Evolutionary conservation across 1,284 basidiomycete genomes (phyloP), one percentile per base, ranked within the genome.

Genomic region (Apiotrichum porosum): DNA sequence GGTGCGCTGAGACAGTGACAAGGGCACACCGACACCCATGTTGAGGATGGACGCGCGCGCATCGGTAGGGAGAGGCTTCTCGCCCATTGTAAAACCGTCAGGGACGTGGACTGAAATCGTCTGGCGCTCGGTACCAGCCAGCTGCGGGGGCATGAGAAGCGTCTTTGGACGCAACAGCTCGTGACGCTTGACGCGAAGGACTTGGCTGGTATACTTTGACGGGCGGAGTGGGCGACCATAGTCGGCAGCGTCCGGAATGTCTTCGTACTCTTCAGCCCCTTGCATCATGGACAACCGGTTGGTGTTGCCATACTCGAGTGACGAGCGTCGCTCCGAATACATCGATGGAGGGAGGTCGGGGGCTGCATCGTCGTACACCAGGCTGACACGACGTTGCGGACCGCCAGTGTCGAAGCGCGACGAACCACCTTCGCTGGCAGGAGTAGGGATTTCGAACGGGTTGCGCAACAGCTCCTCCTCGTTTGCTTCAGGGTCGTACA

Each of bases 361-460:
- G 1, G 34, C 17, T 3, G 10, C 18, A 13, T 22, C 18, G 37
- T 13, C 37, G 37, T 24, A 23, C 21, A 19, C 15, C 9, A 33
- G 19, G 37, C 36, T 45, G 17, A n/a, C 12, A 13, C 35, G 24
- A 18, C 24, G 19, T 19, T 33, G 22, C 28, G n/a, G 14, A 2
- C 9, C 6, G n/a, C n/a, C n/a, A n/a, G n/a, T n/a, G n/a, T 42
- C 46, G 12, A 48, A 17, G 17, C 37, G 21, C 21, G 42, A n/a
- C 24, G 66, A 68, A 3, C 64, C 60, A 19, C 63, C 36, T 22
- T 60, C 59, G 4, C 61, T 53, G 0, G 63, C 60, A 8, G 67
- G 70, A 22, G 66, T 58, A 18, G 70, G 65, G 5, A 71, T 37
- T 21, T 71, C 66, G 47, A 74, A 74, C 1, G 69, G 66, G 45